These are phyloP conservation scores for Suillus subluteus DNA, from an alignment of 768 basidiomycete species.

Conservation along the genomic window DNA sequence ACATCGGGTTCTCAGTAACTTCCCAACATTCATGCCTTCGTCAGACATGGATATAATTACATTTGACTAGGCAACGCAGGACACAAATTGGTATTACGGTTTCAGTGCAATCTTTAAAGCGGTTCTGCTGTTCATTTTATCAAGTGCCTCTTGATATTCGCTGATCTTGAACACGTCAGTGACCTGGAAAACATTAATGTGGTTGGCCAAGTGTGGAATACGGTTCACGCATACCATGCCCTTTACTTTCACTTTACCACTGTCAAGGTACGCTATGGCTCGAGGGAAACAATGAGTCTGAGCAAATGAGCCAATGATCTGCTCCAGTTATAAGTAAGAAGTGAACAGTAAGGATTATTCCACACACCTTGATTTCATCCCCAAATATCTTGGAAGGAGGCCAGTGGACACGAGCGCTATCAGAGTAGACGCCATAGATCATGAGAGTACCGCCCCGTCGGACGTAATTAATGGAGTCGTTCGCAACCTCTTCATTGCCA, in stretches of 20 bases:
- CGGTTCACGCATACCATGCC: constrained; percentile 45
- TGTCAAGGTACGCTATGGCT: constrained; percentile 59
- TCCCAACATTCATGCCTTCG: not conserved
- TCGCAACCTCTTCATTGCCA: constrained; percentile 44
- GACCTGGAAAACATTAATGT: constrained; percentile 35
- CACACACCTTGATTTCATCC: constrained; percentile 51
- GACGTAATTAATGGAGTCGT: constrained; percentile 47
- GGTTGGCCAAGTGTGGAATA: not conserved
- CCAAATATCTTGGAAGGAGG: constrained; percentile 57
- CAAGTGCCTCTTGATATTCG: constrained; percentile 66
- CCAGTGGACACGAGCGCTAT: constrained; percentile 56
- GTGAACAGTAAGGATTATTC: too few species aligned
- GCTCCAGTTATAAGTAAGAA: not conserved
- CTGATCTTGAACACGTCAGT: constrained; percentile 60
- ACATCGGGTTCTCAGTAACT: not conserved
- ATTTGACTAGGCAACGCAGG: not conserved
- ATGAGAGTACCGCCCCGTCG: constrained; percentile 47
- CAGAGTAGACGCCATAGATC: constrained; percentile 61
- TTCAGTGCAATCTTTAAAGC: constrained; percentile 58
- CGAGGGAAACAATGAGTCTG: constrained; percentile 64
- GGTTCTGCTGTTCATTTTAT: constrained; percentile 62
- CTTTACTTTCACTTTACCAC: constrained; percentile 51
- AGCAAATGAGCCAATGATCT: constrained; percentile 62
- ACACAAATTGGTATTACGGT: constrained; percentile 31
- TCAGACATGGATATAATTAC: not conserved